Evolutionary conservation across 75 land plant species (phyloP), one percentile per base, ranked within the genome.

Genomic region (Picea glauca): DNA sequence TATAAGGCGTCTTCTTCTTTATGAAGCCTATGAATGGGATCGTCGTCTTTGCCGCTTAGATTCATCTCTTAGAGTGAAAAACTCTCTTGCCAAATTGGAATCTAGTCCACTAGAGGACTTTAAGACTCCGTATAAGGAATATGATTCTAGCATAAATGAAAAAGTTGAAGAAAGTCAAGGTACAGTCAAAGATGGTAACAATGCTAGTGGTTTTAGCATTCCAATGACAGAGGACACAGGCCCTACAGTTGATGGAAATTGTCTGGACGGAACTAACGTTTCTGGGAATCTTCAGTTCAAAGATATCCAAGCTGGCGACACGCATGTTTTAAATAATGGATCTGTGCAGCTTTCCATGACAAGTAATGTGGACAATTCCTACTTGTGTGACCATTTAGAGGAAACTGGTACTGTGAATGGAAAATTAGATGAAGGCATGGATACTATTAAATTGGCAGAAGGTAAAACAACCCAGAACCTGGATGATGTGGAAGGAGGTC

Each of bases 1-100:
- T 18, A 30, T 84, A 14, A 76, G 85, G 68, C 85, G 90, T 63
- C 72, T 78, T 5, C 88, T 92, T 57, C 77, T 87, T 13, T 67
- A 84, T 75, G 83, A 82, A 60, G 81, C 92, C 18, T 79, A 79
- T 66, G 76, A 75, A 75, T 92, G 93, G 93, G 88, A 85, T 78
- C 87, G 54, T 1, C 87, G 83, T 13, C 81, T 90, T 38, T 62
- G 58, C 30, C 20, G 15, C 21, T 33, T 80, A 30, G 86, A 88
- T 65, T 84, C 88, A 38, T 82, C 79, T 14, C 62, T 82, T 18
- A 84, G 75, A n/a, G 60, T 32, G 13, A 84, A 66, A 20, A 66
- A 26, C 59, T 66, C 15, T 26, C 40, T 62, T 62, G 65, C 18
- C 7, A 66, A 20, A 33, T 15, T 17, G 7, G 70, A 35, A 66